A percentile compares a stretch with the other conserved stretches of the same genome.
These are phyloP conservation scores for Xanthoconium purpureum DNA, from an alignment of 768 basidiomycete species.

Conservation along the genomic window DNA sequence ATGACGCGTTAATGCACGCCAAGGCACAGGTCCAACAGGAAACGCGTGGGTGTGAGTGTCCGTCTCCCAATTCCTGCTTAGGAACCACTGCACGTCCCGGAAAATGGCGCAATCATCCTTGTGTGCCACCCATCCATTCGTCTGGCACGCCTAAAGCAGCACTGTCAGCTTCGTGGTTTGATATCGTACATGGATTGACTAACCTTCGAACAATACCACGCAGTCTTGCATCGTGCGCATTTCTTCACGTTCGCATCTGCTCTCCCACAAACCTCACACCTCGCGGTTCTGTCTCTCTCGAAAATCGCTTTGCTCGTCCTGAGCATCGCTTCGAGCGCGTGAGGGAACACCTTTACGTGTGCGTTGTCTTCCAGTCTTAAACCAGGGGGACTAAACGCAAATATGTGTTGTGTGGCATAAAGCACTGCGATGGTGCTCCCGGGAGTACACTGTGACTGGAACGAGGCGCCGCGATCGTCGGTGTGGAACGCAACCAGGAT, in stretches of 20 bases:
- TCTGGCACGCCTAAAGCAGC: slow-evolving; percentile 22
- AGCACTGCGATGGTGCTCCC: slow-evolving; percentile 33
- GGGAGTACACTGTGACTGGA: slow-evolving; percentile 19
- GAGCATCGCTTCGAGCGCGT: slow-evolving; percentile 27
- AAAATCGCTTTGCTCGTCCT: slow-evolving; percentile 21
- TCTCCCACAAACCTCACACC: slow-evolving; percentile 24
- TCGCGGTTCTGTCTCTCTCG: slow-evolving; percentile 16
- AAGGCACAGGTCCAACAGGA: slow-evolving; percentile 13
- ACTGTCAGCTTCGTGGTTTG: slow-evolving; percentile 3
- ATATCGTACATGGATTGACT: slow-evolving; percentile 1
- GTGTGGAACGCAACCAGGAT: slow-evolving; percentile 32
- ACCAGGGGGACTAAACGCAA: slow-evolving; percentile 31
- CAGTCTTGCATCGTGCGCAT: slow-evolving; percentile 28
- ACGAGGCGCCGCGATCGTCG: slow-evolving; percentile 27
- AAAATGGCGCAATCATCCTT: slow-evolving; percentile 23
- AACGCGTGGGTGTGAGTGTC: slow-evolving; percentile 14
- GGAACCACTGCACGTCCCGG: slow-evolving; percentile 31
- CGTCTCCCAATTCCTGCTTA: slow-evolving; percentile 27
- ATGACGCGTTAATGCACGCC: slow-evolving; percentile 12
- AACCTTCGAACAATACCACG: slow-evolving; percentile 31
- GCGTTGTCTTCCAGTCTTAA: slow-evolving; percentile 25
- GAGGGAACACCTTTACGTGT: slow-evolving; percentile 27
- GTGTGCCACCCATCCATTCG: slow-evolving; percentile 20
- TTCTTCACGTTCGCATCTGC: slow-evolving; percentile 18
- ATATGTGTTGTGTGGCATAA: slow-evolving; percentile 29